Base-by-base conservation (phyloP, 306 rosid species). In the Begonia masoniana region DNA sequence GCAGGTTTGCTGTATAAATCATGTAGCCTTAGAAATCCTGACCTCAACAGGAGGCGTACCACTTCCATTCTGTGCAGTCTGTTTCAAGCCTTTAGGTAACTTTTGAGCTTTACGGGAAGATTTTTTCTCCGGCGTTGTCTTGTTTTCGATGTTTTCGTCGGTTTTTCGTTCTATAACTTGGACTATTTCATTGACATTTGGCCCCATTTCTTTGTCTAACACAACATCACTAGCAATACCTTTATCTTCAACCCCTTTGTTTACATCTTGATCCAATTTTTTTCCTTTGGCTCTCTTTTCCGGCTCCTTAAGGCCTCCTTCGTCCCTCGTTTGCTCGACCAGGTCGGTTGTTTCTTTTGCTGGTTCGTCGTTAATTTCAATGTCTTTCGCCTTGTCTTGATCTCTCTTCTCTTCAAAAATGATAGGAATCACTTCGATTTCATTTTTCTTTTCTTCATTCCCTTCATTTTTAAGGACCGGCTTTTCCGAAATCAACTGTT, bases 301-400 rank as follows among this genome's bases (percentile, higher is more conserved):
- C 39, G 23, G 19, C 35, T 65, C 68, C 46, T 26, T 55, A 42
- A 73, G 48, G 74, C 72, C 50, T 81, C 92, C 39, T 31, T 31
- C 35, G 43, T 84, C 82, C 67, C 74, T 67, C 41, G 72, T 70
- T 63, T 65, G 64, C 64, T 83, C 78, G 12, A 62, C 17, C 60
- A 73, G 39, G 10, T 66, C 78, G 26, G 41, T 77, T 0, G 80
- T 77, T 60, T 77, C 88, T n/a, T 65, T 64, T 55, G 31, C 59
- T 59, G 68, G 15, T 21, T 73, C 80, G 15, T 52, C 76, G 46
- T 72, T 24, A 47, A 26, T 15, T 16, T 43, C 79, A 31, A 31
- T 31, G 39, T 31, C 39, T 4, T 7, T 31, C 39, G 9, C 39
- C 7, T 31, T 31, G 39, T 0, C 9, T 31, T 31, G 39, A 31